These are phyloP conservation scores for Ballota nigra DNA, from an alignment of 257 asterid species.

Conservation along the genomic window DNA sequence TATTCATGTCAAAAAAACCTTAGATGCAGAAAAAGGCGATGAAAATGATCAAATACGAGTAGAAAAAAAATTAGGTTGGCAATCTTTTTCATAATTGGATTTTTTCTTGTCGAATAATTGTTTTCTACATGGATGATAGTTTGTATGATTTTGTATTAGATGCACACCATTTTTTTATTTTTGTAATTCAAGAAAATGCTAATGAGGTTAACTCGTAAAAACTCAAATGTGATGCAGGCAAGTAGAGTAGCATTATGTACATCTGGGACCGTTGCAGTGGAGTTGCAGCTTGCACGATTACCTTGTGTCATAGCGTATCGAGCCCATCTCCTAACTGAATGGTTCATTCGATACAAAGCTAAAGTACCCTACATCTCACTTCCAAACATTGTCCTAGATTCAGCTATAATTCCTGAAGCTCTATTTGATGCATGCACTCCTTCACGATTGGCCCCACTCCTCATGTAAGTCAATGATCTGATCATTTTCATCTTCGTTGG, in stretches of 20 bases:
- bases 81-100: background rate
- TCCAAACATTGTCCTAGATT: slow-evolving; percentile 76
- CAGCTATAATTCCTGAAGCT: slow-evolving; percentile 81
- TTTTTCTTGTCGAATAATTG: background rate
- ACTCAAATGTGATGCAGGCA: slow-evolving; percentile 52
- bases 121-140: background rate
- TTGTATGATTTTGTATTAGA: background rate
- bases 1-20: slow-evolving; percentile 1
- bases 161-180: background rate
- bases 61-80: background rate
- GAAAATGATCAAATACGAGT: slow-evolving; percentile 1
- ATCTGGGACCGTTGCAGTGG: slow-evolving; percentile 92
- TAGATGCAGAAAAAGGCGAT: background rate
- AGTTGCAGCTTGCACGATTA: slow-evolving; percentile 87
- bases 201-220: background rate
- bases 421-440: slow-evolving; percentile 82
- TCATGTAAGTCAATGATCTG: slow-evolving; percentile 42
- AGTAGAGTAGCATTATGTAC: slow-evolving; percentile 83
- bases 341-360: slow-evolving; percentile 77
- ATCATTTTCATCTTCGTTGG: background rate
- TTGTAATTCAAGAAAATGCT: slow-evolving; percentile 1
- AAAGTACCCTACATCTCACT: slow-evolving; percentile 78
- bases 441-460: slow-evolving; percentile 49
- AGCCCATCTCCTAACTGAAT: slow-evolving; percentile 86
- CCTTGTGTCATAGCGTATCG: slow-evolving; percentile 91